Evolutionary conservation across 106 monocot species (phyloP), one percentile per base, ranked within the genome.

Genomic region (Ottelia alismoides): DNA sequence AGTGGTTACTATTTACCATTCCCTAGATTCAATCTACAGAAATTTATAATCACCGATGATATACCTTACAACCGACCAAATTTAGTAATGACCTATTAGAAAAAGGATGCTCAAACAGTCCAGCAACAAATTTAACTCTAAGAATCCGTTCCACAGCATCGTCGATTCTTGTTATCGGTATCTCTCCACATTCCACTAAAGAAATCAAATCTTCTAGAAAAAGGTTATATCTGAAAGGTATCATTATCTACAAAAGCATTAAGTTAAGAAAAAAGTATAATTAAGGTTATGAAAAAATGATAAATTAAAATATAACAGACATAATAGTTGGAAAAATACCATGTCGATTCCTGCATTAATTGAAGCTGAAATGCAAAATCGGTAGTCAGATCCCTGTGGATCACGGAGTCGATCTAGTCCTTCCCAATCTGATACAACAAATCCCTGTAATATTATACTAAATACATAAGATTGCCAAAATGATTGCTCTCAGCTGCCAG

Each of bases 311-410:
- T 43, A 43, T 43, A 6, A 16, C 14, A 5, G 3, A 11, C 23
- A 35, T 56, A 23, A 25, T 3, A 47, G 3, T 22, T 31, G 20
- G 23, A 57, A 40, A 35, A 19, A 51, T 81, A 92, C 91, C 85
- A 92, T 92, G 64, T 92, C 91, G 21, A 92, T 73, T 73, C 91
- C 91, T 50, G 91, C 91, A 65, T 85, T 92, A 57, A 92, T 53
- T 56, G 85, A 78, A 28, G 81, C 70, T 26, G 70, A 70, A 57
- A 92, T 55, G 62, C 91, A 92, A 52, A 74, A 78, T 27, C 75
- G 80, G 25, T 92, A 92, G 66, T 92, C 49, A 22, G 81, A 92
- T 18, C 91, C 85, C 44, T 72, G 72, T 28, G 91, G 85, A 20
- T 67, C 28, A 48, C 70, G 68, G 24, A 92, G 72, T 64, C 91